These are phyloP conservation scores for Monosporascus sp. DNA, from an alignment of 2,329 filamentous ascomycete genomes.

Conservation along the genomic window DNA sequence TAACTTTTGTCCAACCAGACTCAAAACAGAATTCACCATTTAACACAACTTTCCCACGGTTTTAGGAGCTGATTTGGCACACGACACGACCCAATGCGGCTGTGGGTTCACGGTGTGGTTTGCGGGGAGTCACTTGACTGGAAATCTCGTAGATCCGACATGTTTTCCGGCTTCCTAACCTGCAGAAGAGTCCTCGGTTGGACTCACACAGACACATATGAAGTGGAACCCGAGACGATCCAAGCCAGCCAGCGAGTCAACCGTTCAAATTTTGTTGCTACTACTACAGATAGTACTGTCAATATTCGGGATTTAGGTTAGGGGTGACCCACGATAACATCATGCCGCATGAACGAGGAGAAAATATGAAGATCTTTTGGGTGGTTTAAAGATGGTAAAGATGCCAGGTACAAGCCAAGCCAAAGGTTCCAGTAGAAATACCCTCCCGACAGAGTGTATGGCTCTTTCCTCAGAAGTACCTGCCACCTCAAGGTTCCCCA, in stretches of 20 bases:
- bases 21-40: not conserved
- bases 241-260: not conserved
- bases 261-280: too few species aligned
- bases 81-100: not conserved
- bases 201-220: too few species aligned
- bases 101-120: not conserved
- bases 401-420: too few species aligned
- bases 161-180: not conserved
- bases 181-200: not conserved
- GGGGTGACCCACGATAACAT: not conserved
- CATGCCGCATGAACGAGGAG: not conserved
- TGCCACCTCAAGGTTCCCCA: too few species aligned
- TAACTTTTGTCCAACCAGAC: not conserved
- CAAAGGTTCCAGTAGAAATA: too few species aligned
- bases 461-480: too few species aligned
- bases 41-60: not conserved
- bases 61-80: not conserved
- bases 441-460: too few species aligned
- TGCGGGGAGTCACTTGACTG: not conserved
- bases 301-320: not conserved
- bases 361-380: too few species aligned
- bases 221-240: not conserved
- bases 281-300: too few species aligned
- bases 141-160: not conserved
- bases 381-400: too few species aligned